Evolutionary conservation across 148 eudicot genomes (phyloP), one percentile per base, ranked within the genome.

Genomic region (Fagopyrum homotropicum): DNA sequence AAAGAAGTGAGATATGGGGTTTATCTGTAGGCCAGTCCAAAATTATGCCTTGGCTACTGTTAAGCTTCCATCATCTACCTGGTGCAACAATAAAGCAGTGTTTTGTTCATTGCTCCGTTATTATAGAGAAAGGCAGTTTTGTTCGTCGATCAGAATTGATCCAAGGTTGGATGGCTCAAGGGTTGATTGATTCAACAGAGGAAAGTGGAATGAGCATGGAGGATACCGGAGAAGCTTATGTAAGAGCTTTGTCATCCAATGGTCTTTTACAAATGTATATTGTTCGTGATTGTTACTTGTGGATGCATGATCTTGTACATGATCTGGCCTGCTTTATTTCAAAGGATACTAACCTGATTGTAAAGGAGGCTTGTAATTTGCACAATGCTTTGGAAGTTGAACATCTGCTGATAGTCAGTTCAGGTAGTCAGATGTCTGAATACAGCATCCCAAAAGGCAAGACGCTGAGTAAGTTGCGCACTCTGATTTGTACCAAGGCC

Each of bases 221-320:
- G 71, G 71, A 15, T n/a, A 43, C 40, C 2, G 71, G 71, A 5
- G 19, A 66, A 14, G 30, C 46, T 14, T 66, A 66, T 40, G 71
- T 66, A 15, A 15, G 6, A 35, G 12, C 45, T 14, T 43, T 66
- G 46, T 45, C 35, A 7, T n/a, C 70, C 70, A 35, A 35, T 40
- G 45, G 71, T 66, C 47, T 66, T 1, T 40, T 66, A 40, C 19
- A 40, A 40, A 40, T 66, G 47, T 9, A 14, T 40, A 14, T 4
- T 40, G 5, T 0, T 1, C 9, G 5, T 66, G 17, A 19, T 15
- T 6, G 46, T 12, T 14, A 15, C 46, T 40, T 66, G 71, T 35
- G 46, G 46, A 66, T 66, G 71, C 71, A 66, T 66, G 71, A 64
- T 64, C 70, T 64, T 9, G 70, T 64, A 64, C 45, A 35, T 64